Percentiles rank a stretch among this genome's conserved stretches.
Conservation (phyloP, 1,284 basidiomycete species). For the Ustilago nuda region DNA sequence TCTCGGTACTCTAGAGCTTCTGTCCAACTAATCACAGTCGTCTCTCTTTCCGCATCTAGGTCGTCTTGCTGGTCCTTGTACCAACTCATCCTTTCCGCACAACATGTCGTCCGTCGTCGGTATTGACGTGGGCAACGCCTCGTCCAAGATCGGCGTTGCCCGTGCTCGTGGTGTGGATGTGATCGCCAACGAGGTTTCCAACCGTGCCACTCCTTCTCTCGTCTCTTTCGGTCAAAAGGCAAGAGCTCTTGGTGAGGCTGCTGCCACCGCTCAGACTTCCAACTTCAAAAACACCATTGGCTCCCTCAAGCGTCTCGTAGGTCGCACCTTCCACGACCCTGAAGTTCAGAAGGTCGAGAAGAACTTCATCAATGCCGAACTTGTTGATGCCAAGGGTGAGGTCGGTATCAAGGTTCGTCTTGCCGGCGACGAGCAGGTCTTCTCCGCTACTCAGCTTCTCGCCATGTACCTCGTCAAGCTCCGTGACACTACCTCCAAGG, state of each 20-base stretch:
- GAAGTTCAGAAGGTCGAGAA: slow-evolving; percentile 66
- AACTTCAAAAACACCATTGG: slow-evolving; percentile 69
- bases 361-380: slow-evolving; percentile 67
- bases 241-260: slow-evolving; percentile 67
- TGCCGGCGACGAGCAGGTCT: slow-evolving; percentile 63
- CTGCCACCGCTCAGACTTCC: slow-evolving; percentile 67
- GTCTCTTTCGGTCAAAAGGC: slow-evolving; percentile 68
- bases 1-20: slow-evolving; percentile 8
- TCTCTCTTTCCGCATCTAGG: background rate
- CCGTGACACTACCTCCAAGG: slow-evolving; percentile 65
- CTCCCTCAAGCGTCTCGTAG: slow-evolving; percentile 68
- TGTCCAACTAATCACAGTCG: background rate
- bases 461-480: slow-evolving; percentile 69
- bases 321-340: slow-evolving; percentile 62
- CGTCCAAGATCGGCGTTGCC: slow-evolving; percentile 66
- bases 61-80: background rate
- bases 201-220: slow-evolving; percentile 67
- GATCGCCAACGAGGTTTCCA: slow-evolving; percentile 68
- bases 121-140: slow-evolving; percentile 67
- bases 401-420: slow-evolving; percentile 68
- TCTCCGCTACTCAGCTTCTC: slow-evolving; percentile 68
- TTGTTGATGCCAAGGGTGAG: slow-evolving; percentile 67
- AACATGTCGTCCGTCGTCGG: slow-evolving; percentile 66
- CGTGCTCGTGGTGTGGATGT: slow-evolving; percentile 67
- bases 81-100: background rate